A percentile compares a stretch with the other conserved stretches of the same genome.
phyloP scores from a whole-genome alignment of 2,329 filamentous ascomycete species.

The Aureobasidium leucospermi region DNA sequence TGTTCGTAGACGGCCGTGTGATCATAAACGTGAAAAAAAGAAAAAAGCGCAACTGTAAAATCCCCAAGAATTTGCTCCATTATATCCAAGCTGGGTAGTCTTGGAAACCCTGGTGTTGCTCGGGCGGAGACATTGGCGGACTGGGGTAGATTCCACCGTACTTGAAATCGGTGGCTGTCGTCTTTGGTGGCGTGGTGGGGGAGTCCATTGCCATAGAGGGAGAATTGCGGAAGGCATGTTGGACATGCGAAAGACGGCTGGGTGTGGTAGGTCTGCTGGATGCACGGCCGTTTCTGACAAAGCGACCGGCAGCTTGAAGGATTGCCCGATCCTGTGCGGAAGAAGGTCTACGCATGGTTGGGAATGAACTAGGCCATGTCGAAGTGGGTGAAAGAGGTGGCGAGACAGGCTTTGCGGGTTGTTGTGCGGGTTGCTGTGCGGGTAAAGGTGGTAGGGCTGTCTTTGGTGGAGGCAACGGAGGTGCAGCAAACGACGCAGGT shows the following conservation, averaged over 20 bases:
- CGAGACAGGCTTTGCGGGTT: slow-evolving; percentile 21
- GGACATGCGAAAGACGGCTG: slow-evolving; percentile 13
- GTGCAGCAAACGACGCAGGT: slow-evolving; percentile 13
- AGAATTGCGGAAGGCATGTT: background rate
- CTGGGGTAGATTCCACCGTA: background rate
- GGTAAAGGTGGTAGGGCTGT: slow-evolving; percentile 7
- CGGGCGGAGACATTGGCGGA: slow-evolving; percentile 10
- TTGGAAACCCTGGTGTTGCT: slow-evolving; percentile 8
- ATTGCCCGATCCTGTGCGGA: slow-evolving; percentile 21
- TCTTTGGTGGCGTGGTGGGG: slow-evolving; percentile 3
- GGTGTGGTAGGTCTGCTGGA: slow-evolving; percentile 10
- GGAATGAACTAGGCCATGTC: slow-evolving; percentile 17
- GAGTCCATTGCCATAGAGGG: background rate
- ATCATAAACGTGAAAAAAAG: background rate
- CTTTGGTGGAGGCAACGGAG: slow-evolving; percentile 13
- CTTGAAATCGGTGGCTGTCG: slow-evolving; percentile 14
- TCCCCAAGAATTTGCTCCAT: background rate
- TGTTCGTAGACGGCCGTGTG: slow-evolving; percentile 6
- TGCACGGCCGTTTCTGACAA: slow-evolving; percentile 18
- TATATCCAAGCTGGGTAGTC: slow-evolving; percentile 15
- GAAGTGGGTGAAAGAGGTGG: slow-evolving; percentile 26
- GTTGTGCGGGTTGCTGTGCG: background rate
- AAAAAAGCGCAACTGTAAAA: background rate
- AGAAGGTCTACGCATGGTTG: slow-evolving; percentile 20
- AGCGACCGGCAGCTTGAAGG: slow-evolving; percentile 22